Evolutionary conservation across 2,329 filamentous ascomycete species (phyloP).

Genomic region (Nemania diffusa): DNA sequence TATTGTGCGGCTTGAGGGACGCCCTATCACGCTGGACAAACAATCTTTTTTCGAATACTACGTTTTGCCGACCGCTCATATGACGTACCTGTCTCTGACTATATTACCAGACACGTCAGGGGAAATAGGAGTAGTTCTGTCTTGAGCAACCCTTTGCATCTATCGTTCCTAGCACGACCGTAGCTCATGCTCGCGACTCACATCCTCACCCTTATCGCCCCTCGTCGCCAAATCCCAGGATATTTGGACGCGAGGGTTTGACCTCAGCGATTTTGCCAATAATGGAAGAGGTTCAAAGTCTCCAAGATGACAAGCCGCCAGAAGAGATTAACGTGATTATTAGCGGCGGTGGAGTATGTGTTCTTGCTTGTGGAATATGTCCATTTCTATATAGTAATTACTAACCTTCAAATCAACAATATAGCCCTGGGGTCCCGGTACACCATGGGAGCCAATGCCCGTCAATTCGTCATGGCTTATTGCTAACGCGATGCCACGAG

Average conservation of each 20-base stretch:
- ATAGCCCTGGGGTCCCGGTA: neutral
- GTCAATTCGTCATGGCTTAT: constrained; percentile 8
- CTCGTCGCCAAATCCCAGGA: neutral
- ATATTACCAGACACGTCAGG: neutral
- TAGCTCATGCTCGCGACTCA: neutral
- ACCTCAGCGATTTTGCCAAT: neutral
- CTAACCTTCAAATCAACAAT: neutral
- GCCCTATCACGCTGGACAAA: no score
- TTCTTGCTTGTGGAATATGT: neutral
- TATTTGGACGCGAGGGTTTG: neutral
- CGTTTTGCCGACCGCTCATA: no score
- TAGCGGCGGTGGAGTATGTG: constrained; percentile 1
- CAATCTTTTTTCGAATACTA: no score
- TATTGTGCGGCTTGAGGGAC: no score
- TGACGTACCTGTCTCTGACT: neutral
- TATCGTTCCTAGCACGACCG: neutral
- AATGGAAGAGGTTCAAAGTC: neutral
- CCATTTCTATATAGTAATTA: neutral
- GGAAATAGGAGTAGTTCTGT: no score
- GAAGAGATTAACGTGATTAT: constrained; percentile 7
- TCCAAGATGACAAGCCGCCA: neutral
- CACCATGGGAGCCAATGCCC: constrained; percentile 2
- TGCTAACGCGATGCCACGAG: constrained; percentile 7
- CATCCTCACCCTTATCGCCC: neutral
- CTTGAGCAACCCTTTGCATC: neutral